Base-by-base conservation (phyloP, 306 rosid genomes). In the Cotoneaster glaucophyllus region DNA sequence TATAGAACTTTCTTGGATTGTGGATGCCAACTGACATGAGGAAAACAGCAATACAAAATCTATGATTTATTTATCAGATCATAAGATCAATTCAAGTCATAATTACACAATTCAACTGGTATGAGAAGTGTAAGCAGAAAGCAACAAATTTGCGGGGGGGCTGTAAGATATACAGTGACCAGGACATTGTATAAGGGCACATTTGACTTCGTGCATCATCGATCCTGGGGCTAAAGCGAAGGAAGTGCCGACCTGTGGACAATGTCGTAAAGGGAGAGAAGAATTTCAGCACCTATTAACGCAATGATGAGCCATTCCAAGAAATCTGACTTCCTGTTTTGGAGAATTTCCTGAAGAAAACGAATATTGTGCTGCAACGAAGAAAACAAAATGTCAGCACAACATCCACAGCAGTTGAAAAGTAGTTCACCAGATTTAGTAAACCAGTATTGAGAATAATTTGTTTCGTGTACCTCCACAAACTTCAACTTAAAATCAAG, bases 401-500 rank as follows among this genome's bases (percentile, higher is more conserved):
- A 32, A 19, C 26, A 81, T 21, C 43, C 24, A 70, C 67, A 69
- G 76, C 39, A 32, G 64, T 37, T 64, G 68, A 31, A 17, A 64
- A 59, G 21, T 17, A 54, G 28, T 25, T 9, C 34, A 57, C 45
- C 39, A 22, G 13, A 44, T 62, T 59, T 17, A 62, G 75, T 39
- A 26, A n/a, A 56, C 26, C 21, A 69, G 18, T 25, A 50, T 50
- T 39, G 53, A 56, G 48, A 10, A 70, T 28, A 76, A 64, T 73
- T 74, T 31, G 45, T 3, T 57, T 11, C 69, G 10, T 24, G 21
- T 63, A 87, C 99, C 99, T 96, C 99, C 79, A 96, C 99, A 80
- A 96, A 96, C 84, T 96, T 96, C 91, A 96, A 87, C 90, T 96
- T 96, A 81, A 92, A 96, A 77, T 96, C 98, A 44, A 92, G 96